Evolutionary conservation across 345 rosid genomes (phyloP), one percentile per base, ranked within the genome.

Genomic region (Boechera divaricarpa): DNA sequence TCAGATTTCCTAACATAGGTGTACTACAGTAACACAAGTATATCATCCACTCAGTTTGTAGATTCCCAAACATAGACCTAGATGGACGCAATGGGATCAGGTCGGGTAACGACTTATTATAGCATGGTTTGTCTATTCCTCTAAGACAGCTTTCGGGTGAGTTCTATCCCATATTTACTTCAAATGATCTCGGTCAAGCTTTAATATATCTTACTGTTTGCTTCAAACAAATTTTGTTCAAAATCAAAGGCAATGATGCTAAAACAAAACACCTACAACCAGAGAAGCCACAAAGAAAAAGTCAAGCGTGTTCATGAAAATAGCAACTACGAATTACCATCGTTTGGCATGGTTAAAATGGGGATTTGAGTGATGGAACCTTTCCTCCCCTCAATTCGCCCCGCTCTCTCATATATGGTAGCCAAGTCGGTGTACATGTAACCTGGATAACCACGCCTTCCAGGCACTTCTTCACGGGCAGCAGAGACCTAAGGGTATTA

Each of bases 351-450:
- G 16, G 98, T 93, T 52, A 93, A 82, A 80, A 93, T 93, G 39
- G 98, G 98, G 77, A 93, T 93, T 38, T 93, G 97, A 5, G 95
- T 93, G 77, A 93, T 93, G 59, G 98, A 93, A 73, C 98, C 98
- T 74, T 83, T 93, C 69, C 97, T 71, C 45, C 98, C 98, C 72
- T 93, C 98, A 80, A 93, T 90, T 66, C 97, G 78, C 76, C 98
- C 98, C 39, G 98, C 98, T 60, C 95, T 88, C 80, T 93, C 98
- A 55, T 93, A 90, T 63, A 93, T 93, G 60, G 92, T 88, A 61
- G 97, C 97, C 87, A 93, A 86, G 87, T 93, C 98, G 36, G 98
- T 93, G 80, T 93, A 93, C 98, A 93, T 93, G 63, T 93, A 93
- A 49, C 98, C 98, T 52, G 97, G 98, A 86, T 93, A 93, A 69